These are phyloP conservation scores for Lycium ferocissimum DNA, from an alignment of 257 asterid genomes.

Conservation along the genomic window DNA sequence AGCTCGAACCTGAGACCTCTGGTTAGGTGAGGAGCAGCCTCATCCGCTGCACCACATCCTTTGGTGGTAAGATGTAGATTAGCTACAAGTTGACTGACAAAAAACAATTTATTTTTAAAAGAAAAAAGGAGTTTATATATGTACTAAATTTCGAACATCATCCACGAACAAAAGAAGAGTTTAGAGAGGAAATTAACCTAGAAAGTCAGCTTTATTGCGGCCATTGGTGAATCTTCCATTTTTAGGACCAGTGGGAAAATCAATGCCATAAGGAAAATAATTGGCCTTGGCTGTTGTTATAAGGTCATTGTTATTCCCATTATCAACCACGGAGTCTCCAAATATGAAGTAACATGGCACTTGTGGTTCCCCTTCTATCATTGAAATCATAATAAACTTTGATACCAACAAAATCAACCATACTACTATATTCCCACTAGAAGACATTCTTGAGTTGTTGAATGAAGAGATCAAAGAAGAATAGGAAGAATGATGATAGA, in stretches of 20 bases:
- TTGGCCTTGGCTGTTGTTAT: slow-evolving; percentile 45
- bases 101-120: too few relatives aligned
- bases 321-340: slow-evolving; percentile 64
- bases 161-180: too few relatives aligned
- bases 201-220: slow-evolving; percentile 45
- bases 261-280: slow-evolving; percentile 61
- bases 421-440: background rate
- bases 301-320: slow-evolving; percentile 61
- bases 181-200: slow-evolving; percentile 31
- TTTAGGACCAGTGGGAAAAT: slow-evolving; percentile 50
- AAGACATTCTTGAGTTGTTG: slow-evolving; percentile 21
- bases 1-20: too few relatives aligned
- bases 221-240: slow-evolving; percentile 73
- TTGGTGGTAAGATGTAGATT: too few relatives aligned
- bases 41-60: too few relatives aligned
- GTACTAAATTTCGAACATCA: too few relatives aligned
- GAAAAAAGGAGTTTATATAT: too few relatives aligned
- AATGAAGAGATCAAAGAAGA: background rate
- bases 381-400: background rate
- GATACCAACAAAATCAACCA: background rate
- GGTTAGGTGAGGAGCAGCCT: too few relatives aligned
- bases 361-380: slow-evolving; percentile 30
- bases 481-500: background rate
- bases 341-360: slow-evolving; percentile 70
- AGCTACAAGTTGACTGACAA: too few relatives aligned